Conservation (phyloP, 805 yeast genomes). For the Yarrowia sp. region DNA sequence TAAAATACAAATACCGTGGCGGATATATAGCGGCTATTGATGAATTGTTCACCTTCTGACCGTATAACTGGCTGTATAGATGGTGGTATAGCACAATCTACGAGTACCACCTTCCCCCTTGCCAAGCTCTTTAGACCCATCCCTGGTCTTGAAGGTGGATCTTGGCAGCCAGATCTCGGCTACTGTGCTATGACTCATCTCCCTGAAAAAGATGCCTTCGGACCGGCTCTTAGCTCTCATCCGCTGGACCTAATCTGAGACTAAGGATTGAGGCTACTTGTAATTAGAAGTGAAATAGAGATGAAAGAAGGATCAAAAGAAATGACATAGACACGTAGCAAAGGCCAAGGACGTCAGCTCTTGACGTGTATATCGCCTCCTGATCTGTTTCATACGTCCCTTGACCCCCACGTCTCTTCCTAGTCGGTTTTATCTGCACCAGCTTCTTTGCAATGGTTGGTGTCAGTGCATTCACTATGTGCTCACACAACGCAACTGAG, state of each 20-base stretch:
- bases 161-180: not conserved
- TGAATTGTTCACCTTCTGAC: too few relatives aligned
- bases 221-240: not conserved
- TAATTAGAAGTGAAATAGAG: too few relatives aligned
- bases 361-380: too few relatives aligned
- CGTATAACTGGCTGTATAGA: too few relatives aligned
- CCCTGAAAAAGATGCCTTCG: not conserved
- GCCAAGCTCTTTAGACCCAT: not conserved
- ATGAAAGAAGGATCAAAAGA: not conserved
- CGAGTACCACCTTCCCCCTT: too few relatives aligned
- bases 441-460: not conserved
- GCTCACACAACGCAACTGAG: not conserved
- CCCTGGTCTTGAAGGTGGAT: not conserved
- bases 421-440: not conserved
- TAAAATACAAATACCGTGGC: too few relatives aligned
- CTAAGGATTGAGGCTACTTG: too few relatives aligned
- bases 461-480: not conserved
- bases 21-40: too few relatives aligned
- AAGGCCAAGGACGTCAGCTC: too few relatives aligned
- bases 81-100: too few relatives aligned
- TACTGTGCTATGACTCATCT: constrained; percentile 2
- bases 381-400: too few relatives aligned
- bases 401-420: not conserved
- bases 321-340: not conserved
- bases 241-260: not conserved